A percentile compares a stretch with the other conserved stretches of the same genome.
phyloP scores from a whole-genome alignment of 2,329 filamentous ascomycete genomes.

The Colletotrichum sp. region DNA sequence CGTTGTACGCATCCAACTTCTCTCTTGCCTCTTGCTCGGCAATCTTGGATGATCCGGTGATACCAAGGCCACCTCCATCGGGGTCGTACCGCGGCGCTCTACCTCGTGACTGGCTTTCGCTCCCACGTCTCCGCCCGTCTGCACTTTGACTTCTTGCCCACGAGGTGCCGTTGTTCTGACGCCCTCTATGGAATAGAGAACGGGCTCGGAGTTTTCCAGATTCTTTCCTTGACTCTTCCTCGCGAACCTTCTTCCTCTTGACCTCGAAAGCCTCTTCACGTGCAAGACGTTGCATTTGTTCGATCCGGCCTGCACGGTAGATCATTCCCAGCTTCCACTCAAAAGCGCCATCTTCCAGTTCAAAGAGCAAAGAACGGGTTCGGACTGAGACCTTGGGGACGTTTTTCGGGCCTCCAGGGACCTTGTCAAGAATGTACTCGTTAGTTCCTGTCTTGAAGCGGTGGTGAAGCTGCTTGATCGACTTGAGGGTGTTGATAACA shows the following conservation, averaged over 20 bases:
- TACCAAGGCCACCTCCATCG: conserved; percentile 69
- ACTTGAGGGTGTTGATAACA: conserved; percentile 84
- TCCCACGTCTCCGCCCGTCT: conserved; percentile 46
- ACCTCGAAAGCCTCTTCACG: conserved; percentile 88
- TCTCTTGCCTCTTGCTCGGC: conserved; percentile 78
- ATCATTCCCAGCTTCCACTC: conserved; percentile 98
- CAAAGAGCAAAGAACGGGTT: conserved; percentile 83
- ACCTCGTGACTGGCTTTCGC: conserved; percentile 39
- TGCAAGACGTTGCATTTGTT: conserved; percentile 88
- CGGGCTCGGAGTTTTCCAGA: conserved; percentile 59
- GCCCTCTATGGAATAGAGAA: conserved; percentile 47
- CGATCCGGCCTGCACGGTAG: conserved; percentile 85
- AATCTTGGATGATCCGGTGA: conserved; percentile 76
- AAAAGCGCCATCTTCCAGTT: conserved; percentile 94
- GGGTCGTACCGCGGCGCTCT: conserved; percentile 76
- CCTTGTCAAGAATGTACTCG: conserved; percentile 86
- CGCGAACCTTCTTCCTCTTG: conserved; percentile 84
- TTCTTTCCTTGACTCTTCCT: conserved; percentile 67
- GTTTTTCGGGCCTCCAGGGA: conserved; percentile 82
- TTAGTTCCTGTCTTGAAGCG: conserved; percentile 87
- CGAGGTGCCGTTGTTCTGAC: conserved; percentile 37
- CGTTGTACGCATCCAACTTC: conserved; percentile 79
- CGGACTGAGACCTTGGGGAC: conserved; percentile 87
- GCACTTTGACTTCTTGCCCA: conserved; percentile 61
- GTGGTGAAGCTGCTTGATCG: conserved; percentile 89